phyloP scores from a whole-genome alignment of 441 rosid species.

The Isatis lusitanica region DNA sequence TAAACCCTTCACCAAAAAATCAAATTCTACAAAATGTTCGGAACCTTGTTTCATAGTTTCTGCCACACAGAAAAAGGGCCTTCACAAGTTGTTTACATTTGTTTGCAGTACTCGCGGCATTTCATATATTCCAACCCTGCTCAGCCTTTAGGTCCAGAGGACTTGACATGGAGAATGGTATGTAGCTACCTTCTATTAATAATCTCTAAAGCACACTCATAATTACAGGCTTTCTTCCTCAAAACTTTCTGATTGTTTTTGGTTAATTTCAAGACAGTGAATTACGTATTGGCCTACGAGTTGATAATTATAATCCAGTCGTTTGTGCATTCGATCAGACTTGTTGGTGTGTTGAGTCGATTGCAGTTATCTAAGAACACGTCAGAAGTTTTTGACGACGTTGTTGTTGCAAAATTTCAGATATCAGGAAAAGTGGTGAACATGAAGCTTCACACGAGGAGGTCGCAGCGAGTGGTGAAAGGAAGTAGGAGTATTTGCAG shows the following conservation, averaged over 20 bases:
- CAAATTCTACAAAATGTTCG: not conserved
- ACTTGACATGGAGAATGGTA: constrained; percentile 91
- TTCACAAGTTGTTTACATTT: not conserved
- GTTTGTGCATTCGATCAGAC: too few species aligned
- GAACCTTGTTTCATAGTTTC: not conserved
- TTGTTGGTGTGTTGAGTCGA: too few species aligned
- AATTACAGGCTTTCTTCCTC: too few species aligned
- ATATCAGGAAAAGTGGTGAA: constrained; percentile 81
- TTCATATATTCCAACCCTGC: constrained; percentile 88
- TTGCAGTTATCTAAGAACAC: not conserved
- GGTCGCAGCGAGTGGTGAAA: constrained; percentile 68
- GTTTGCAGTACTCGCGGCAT: constrained; percentile 64
- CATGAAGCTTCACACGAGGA: constrained; percentile 75
- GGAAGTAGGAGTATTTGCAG: constrained; percentile 73
- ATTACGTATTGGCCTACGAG: not conserved
- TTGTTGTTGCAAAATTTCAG: constrained; percentile 39
- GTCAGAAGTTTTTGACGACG: not conserved
- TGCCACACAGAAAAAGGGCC: not conserved
- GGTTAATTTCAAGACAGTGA: not conserved
- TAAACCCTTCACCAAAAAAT: not conserved
- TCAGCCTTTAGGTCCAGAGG: constrained; percentile 92
- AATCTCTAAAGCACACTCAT: not conserved
- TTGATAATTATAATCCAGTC: too few species aligned
- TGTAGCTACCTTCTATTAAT: constrained; percentile 16
- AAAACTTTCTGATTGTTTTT: not conserved